Conservation (phyloP, 1,284 basidiomycete genomes). For the Papiliotrema laurentii region DNA sequence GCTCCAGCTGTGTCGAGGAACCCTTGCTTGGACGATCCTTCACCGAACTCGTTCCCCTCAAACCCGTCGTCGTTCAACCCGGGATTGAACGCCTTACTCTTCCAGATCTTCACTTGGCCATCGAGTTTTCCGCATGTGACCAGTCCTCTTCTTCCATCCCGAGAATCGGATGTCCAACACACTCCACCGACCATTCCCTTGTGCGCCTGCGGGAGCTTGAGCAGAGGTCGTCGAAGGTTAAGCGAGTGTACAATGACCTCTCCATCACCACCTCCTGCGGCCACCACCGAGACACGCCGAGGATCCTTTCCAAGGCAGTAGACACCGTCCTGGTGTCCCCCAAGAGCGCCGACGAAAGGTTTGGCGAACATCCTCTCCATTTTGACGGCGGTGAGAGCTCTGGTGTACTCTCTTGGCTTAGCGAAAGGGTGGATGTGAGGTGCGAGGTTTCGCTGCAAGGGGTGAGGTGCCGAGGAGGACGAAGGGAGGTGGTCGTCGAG, state of each 20-base stretch:
- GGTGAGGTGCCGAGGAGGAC: constrained; percentile 51
- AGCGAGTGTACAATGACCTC: constrained; percentile 89
- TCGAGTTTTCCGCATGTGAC: constrained; percentile 85
- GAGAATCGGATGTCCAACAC: constrained; percentile 44
- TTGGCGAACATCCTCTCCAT: constrained; percentile 96
- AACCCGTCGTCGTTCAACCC: constrained; percentile 39
- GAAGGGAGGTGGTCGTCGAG: constrained; percentile 49
- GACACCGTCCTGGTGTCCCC: constrained; percentile 94
- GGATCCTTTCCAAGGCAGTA: constrained; percentile 79
- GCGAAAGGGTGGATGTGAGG: constrained; percentile 92
- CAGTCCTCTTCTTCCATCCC: constrained; percentile 60
- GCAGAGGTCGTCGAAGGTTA: constrained; percentile 60
- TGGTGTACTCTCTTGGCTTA: constrained; percentile 84
- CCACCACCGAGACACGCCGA: constrained; percentile 71
- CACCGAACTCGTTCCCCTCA: constrained; percentile 42
- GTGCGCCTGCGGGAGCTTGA: constrained; percentile 76
- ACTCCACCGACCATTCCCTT: constrained; percentile 83
- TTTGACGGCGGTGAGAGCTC: constrained; percentile 92
- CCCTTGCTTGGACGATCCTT: constrained; percentile 21
- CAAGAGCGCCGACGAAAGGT: constrained; percentile 84
- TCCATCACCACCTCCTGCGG: constrained; percentile 93
- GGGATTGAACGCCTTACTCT: constrained; percentile 48
- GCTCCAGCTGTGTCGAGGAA: constrained; percentile 40
- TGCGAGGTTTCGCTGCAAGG: constrained; percentile 85
- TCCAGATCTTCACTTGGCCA: constrained; percentile 88